Conservation (phyloP, 495 filamentous ascomycete genomes). For the Penicillium ochrochloron region DNA sequence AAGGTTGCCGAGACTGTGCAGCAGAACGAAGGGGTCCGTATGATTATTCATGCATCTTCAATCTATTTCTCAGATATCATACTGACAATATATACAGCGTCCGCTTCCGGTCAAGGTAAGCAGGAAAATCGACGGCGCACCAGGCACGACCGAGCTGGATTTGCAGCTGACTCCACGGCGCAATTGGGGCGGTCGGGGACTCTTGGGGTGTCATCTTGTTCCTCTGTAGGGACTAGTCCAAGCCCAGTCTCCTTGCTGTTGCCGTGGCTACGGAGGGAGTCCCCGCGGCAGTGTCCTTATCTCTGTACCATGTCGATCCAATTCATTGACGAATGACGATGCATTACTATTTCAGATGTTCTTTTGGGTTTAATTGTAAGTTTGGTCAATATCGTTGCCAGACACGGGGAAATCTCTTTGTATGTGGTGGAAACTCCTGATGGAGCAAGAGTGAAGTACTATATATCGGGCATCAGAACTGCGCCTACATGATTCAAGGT, state of each 20-base stretch:
- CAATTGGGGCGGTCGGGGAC: conserved; percentile 86
- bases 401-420: not conserved
- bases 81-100: conserved; percentile 44
- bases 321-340: conserved; percentile 15
- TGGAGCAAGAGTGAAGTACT: not conserved
- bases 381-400: not conserved
- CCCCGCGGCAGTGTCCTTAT: not conserved
- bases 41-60: not conserved
- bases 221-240: conserved; percentile 54
- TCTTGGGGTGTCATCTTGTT: conserved; percentile 87
- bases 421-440: not conserved
- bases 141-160: conserved; percentile 58
- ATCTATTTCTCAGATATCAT: not conserved
- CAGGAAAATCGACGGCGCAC: conserved; percentile 48
- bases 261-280: conserved; percentile 14
- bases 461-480: not conserved
- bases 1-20: conserved; percentile 85
- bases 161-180: conserved; percentile 73
- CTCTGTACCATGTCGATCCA: conserved; percentile 12
- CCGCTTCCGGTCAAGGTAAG: conserved; percentile 72
- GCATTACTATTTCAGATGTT: not conserved
- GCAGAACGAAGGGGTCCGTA: conserved; percentile 85
- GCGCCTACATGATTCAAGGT: not conserved
- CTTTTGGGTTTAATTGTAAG: not conserved
- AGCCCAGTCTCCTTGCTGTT: conserved; percentile 15